These are phyloP conservation scores for Mycena alexandri DNA, from an alignment of 768 basidiomycete genomes.

Conservation along the genomic window DNA sequence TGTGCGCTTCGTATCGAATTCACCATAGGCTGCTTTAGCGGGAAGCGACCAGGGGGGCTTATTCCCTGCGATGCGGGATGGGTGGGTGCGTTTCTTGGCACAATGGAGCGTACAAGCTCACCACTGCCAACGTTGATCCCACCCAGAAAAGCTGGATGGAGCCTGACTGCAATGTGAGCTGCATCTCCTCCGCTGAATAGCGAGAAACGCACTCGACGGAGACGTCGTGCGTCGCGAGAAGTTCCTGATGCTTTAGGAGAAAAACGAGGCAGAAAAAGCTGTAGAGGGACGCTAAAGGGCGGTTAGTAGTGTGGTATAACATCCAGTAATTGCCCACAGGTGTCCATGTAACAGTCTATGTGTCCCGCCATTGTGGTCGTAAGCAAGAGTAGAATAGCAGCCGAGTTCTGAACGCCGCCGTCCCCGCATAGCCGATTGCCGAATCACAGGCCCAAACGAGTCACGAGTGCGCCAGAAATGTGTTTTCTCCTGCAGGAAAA, in stretches of 20 bases:
- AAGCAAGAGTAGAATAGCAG: no score
- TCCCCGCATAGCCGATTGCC: no score
- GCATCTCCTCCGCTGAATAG: neutral
- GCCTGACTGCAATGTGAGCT: conserved; percentile 14
- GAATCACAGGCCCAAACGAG: no score
- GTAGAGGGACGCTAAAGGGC: conserved; percentile 34
- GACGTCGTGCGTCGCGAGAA: conserved; percentile 30
- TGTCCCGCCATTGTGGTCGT: conserved; percentile 24
- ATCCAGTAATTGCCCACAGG: conserved; percentile 14
- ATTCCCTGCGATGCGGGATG: conserved; percentile 18
- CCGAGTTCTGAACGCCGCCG: no score
- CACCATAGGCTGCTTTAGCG: conserved; percentile 31
- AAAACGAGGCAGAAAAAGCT: conserved; percentile 24
- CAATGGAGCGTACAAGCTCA: neutral
- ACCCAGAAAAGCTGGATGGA: conserved; percentile 36
- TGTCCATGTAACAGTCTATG: conserved; percentile 38
- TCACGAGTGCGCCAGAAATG: no score
- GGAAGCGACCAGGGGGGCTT: conserved; percentile 37
- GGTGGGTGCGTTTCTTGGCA: neutral
- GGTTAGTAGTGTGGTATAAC: neutral
- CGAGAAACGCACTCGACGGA: conserved; percentile 29
- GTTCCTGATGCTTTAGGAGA: conserved; percentile 31
- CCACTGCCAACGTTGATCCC: conserved; percentile 36
- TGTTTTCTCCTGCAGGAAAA: no score
- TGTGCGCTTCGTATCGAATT: conserved; percentile 29